A percentile compares a stretch with the other conserved stretches of the same genome.
phyloP scores from a whole-genome alignment of 495 filamentous ascomycete genomes.

The Lophiotrema nucula region DNA sequence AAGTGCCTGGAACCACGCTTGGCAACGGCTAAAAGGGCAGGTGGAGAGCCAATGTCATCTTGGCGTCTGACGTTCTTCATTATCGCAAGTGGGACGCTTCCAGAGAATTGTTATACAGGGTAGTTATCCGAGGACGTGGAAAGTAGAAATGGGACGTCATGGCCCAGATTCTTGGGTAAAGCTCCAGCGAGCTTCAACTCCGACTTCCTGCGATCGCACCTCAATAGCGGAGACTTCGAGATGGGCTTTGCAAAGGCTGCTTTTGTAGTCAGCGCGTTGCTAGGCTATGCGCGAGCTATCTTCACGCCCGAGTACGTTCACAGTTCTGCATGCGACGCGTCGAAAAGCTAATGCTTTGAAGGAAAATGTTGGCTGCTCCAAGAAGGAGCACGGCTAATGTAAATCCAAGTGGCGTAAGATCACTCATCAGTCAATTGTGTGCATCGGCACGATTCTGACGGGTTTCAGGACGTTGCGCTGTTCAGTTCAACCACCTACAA shows the following conservation, averaged over 20 bases:
- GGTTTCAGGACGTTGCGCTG: slow-evolving; percentile 17
- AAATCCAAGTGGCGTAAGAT: slow-evolving; percentile 23
- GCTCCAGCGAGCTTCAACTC: background rate
- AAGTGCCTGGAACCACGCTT: too few species aligned
- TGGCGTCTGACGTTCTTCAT: slow-evolving; percentile 1
- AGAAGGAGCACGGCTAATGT: slow-evolving; percentile 26
- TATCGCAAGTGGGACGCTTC: background rate
- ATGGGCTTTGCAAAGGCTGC: slow-evolving; percentile 5
- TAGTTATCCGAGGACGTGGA: slow-evolving; percentile 12
- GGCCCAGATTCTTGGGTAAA: background rate
- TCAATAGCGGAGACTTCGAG: background rate
- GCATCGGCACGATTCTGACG: background rate
- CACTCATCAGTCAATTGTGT: background rate
- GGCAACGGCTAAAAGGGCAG: slow-evolving; percentile 12
- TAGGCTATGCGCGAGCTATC: background rate
- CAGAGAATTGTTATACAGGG: background rate
- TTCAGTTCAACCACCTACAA: slow-evolving; percentile 27
- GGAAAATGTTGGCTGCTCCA: slow-evolving; percentile 21
- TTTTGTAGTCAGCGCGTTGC: background rate
- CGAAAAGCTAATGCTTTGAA: background rate
- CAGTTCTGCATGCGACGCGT: background rate
- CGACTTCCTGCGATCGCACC: too few species aligned
- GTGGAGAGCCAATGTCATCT: background rate
- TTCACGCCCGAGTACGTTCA: slow-evolving; percentile 10
- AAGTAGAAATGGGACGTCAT: slow-evolving; percentile 20